Evolutionary conservation across 352 stramenopile genomes (phyloP), one percentile per base, ranked within the genome.

Genomic region (Pythium myriotylum): DNA sequence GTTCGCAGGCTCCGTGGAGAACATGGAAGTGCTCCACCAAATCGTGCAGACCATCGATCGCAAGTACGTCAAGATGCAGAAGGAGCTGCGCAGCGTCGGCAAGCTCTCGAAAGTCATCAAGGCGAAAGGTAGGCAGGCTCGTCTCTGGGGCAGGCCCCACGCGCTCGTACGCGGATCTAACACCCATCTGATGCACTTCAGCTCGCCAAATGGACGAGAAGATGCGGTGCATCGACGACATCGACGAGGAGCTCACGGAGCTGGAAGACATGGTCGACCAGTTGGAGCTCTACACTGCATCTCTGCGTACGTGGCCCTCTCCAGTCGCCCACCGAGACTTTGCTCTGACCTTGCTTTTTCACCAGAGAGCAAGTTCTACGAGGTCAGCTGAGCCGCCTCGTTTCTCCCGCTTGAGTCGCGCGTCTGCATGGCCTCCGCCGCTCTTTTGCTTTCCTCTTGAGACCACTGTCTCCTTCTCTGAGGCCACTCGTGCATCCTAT

Each of bases 211-310:
- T 92, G 64, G 66, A 86, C 32, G 79, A 90, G 37, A 90, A 92
- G 59, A 88, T 92, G 76, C 66, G 77, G 35, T 77, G 78, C 24
- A 92, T 94, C 55, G 79, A 92, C 59, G 84, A 87, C 42, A 88
- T 94, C 27, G 83, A 94, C 59, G 83, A 92, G 59, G 86, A 94
- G 70, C 72, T 94, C n/a, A 76, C 72, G 4, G 83, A 92, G 67
- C 72, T 94, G 39, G 86, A 94, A 72, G 86, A 94, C 37, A 92
- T 94, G 83, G 84, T 94, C 52, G 77, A 92, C n/a, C 81, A 94
- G 53, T 74, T 94, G 22, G 83, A 94, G 35, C 63, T 84, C 45
- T 94, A 94, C 72, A 92, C 81, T 1, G 71, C 68, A 27, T 84
- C 81, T 10, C 67, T 94, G 17, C 77, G 86, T 94, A 76, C 59